Conservation (phyloP, 106 monocot genomes). For the Narthecium ossifragum region DNA sequence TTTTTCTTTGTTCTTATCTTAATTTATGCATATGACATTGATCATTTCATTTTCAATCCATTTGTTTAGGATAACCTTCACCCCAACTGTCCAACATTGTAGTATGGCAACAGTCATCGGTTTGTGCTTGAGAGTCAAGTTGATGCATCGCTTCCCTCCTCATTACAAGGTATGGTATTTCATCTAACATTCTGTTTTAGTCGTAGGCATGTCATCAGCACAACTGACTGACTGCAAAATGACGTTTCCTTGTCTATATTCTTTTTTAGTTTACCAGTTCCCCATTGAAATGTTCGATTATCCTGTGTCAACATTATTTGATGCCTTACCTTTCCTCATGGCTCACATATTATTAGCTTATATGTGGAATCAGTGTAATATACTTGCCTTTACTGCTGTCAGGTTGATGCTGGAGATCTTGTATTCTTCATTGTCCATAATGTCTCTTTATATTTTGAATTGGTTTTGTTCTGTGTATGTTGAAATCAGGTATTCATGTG, state of each 20-base stretch:
- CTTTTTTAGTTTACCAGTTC: background rate
- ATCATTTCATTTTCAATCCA: too few species aligned
- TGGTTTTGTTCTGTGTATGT: too few species aligned
- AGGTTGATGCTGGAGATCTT: too few species aligned
- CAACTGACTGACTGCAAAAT: too few species aligned
- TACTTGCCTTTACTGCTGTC: too few species aligned
- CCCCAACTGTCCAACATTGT: conserved; percentile 77
- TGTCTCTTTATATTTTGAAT: too few species aligned
- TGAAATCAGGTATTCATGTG: too few species aligned
- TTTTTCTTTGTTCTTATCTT: too few species aligned
- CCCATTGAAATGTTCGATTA: background rate
- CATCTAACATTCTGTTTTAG: background rate
- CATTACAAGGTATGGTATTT: conserved; percentile 63
- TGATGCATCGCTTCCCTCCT: conserved; percentile 73
- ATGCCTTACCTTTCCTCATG: background rate
- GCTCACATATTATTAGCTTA: background rate
- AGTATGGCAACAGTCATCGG: conserved; percentile 87
- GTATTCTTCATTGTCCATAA: too few species aligned
- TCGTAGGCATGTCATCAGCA: background rate
- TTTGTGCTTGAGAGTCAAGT: conserved; percentile 67
- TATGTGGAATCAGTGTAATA: background rate
- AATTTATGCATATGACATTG: too few species aligned
- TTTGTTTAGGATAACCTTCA: conserved; percentile 67
- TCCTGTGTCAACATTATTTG: background rate
- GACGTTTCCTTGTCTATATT: background rate